Base-by-base conservation (phyloP, 2,329 filamentous ascomycete genomes). In the Alternaria atra region DNA sequence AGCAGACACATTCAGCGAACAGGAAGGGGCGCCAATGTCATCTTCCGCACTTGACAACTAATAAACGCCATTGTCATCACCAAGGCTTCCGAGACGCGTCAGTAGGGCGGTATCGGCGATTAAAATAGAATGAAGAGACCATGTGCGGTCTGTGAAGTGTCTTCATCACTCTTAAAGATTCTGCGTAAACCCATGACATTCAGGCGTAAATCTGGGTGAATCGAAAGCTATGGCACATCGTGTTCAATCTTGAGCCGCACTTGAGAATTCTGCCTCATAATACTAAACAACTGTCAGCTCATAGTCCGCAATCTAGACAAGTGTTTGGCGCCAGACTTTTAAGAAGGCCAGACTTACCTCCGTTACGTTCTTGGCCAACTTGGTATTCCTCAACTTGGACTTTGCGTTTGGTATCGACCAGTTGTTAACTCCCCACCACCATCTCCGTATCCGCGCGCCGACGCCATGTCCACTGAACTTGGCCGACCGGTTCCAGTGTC, bases 361-460 rank as follows among this genome's bases (percentile, higher is more conserved):
- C 60, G 72, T 69, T 13, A 75, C 71, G 20, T 76, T 73, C 48
- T 70, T 73, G 6, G 76, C 75, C 56, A 78, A 50, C 58, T 73
- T 77, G 44, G 69, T 66, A 55, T 77, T 64, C 50, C 61, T 71
- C 58, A 77, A 44, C 48, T 59, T 67, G 23, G 61, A 59, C 39
- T 61, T 67, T 27, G 64, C 48, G 15, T 59, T 64, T 10, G 76
- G 77, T 52, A 78, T 64, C 27, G 52, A 84, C 95, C 95, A 98
- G 73, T 96, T 93, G 75, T 98, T 98, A 17, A 97, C 91, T 23
- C 86, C 87, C 83, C 93, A 97, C 94, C 95, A 99, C 95, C 94
- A 98, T 67, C 93, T 85, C 70, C 95, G 85, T 50, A 95, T 81
- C 68, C 87, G 87, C 6, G 91, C 92, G 23, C 95, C 95, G 15